phyloP scores from a whole-genome alignment of 371 early-diverging fungal genomes.

The Apophysomyces trapeziformis region DNA sequence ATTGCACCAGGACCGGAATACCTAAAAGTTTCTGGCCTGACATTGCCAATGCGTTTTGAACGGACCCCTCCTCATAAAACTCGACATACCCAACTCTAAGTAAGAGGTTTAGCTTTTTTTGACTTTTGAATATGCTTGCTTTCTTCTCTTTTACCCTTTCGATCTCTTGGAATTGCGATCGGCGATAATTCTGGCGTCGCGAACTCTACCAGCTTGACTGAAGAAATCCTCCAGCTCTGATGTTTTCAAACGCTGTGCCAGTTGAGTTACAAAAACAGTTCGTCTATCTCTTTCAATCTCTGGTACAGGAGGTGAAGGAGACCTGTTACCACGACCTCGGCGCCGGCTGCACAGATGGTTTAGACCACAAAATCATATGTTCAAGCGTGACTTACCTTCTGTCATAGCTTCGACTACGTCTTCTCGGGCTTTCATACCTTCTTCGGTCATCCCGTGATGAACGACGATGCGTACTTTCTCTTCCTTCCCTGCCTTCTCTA shows the following conservation, averaged over 20 bases:
- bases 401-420: constrained; percentile 45
- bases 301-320: constrained; percentile 74
- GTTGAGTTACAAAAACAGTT: constrained; percentile 95
- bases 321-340: constrained; percentile 52
- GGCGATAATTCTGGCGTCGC: constrained; percentile 87
- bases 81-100: constrained; percentile 87
- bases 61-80: constrained; percentile 88
- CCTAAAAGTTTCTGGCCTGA: constrained; percentile 92
- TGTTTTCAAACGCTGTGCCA: constrained; percentile 79
- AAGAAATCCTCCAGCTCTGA: constrained; percentile 93
- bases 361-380: neutral
- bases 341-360: constrained; percentile 3
- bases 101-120: neutral
- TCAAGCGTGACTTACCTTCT: constrained; percentile 14
- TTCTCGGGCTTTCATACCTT: constrained; percentile 34
- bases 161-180: constrained; percentile 90
- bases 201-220: constrained; percentile 80
- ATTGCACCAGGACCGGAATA: constrained; percentile 91
- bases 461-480: constrained; percentile 31
- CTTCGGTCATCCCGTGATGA: constrained; percentile 34
- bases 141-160: constrained; percentile 74
- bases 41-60: constrained; percentile 82
- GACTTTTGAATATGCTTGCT: too few relatives aligned
- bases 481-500: constrained; percentile 34
- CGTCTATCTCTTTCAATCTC: constrained; percentile 85